phyloP scores from a whole-genome alignment of 345 rosid genomes.

The Syzygium oleosum region DNA sequence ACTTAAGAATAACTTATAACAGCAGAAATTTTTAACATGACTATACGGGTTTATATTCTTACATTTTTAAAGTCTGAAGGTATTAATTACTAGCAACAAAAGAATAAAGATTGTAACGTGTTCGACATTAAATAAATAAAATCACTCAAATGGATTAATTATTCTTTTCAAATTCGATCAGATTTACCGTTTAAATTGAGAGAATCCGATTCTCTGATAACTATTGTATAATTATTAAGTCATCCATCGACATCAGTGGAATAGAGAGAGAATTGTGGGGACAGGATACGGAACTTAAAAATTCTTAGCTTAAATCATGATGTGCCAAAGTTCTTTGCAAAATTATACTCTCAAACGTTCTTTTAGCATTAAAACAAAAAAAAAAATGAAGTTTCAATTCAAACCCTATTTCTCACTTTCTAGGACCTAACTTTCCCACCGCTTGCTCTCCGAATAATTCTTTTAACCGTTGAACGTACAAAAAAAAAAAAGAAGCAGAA shows the following conservation, averaged over 20 bases:
- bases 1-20: neutral
- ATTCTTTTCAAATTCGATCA: neutral
- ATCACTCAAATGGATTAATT: neutral
- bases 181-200: neutral
- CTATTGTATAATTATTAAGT: neutral
- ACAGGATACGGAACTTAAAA: neutral
- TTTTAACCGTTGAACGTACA: neutral
- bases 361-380: neutral
- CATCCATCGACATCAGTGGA: neutral
- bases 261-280: neutral
- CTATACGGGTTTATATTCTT: neutral
- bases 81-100: neutral
- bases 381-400: neutral
- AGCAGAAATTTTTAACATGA: neutral
- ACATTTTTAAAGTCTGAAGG: neutral
- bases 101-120: neutral
- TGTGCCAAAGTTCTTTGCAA: neutral
- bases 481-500: neutral
- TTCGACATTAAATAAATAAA: neutral
- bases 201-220: neutral
- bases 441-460: neutral
- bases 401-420: neutral
- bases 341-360: neutral
- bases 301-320: neutral
- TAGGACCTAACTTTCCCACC: neutral